Evolutionary conservation across 345 rosid species (phyloP).

Genomic region (Toxicodendron radicans): DNA sequence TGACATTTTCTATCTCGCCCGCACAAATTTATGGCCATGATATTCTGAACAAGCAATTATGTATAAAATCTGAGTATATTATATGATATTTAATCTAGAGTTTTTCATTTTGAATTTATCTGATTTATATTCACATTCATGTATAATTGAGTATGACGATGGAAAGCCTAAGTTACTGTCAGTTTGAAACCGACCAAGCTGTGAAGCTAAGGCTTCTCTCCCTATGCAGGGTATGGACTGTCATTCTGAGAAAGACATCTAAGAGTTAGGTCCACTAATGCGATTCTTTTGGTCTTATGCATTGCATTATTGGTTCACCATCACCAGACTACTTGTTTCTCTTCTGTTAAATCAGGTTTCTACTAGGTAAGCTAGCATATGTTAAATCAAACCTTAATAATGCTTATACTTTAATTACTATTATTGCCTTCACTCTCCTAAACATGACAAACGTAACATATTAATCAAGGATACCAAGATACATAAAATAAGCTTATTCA

Average conservation of each 20-base stretch:
- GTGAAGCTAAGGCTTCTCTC: background rate
- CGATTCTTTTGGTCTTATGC: background rate
- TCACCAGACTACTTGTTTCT: too few relatives aligned
- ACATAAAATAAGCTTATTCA: constrained; percentile 1
- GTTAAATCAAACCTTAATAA: background rate
- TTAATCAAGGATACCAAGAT: background rate
- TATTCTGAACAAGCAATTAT: too few relatives aligned
- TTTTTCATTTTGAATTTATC: too few relatives aligned
- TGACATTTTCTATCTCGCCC: too few relatives aligned
- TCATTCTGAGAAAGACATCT: too few relatives aligned
- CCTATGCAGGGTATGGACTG: background rate
- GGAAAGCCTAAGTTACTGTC: background rate
- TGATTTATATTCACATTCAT: background rate
- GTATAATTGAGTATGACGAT: background rate
- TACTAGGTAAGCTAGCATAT: background rate
- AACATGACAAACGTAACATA: background rate
- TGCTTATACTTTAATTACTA: background rate
- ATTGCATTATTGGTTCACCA: background rate
- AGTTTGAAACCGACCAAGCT: constrained; percentile 14
- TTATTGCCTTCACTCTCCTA: background rate
- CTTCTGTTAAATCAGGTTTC: background rate
- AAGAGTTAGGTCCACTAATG: constrained; percentile 11
- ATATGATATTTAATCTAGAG: too few relatives aligned
- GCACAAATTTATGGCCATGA: too few relatives aligned
- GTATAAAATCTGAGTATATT: too few relatives aligned